Evolutionary conservation across 768 basidiomycete genomes (phyloP).

Genomic region (Austroboletus eburneus): DNA sequence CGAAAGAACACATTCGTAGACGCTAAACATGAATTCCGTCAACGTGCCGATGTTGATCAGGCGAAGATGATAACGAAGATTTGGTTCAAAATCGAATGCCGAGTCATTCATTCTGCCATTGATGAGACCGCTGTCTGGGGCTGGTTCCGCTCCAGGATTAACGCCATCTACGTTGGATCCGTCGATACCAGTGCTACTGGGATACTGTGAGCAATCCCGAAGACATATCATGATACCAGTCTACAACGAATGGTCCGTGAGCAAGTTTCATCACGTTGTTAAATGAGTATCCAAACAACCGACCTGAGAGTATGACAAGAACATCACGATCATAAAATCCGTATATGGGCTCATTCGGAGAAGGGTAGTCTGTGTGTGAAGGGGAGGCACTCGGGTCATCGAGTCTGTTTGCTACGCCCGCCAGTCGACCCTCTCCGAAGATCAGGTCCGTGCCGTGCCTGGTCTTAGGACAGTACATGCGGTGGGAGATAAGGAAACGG

Average conservation of each 20-base stretch:
- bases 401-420: too few relatives aligned
- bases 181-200: slow-evolving; percentile 24
- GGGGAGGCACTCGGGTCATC: too few relatives aligned
- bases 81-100: slow-evolving; percentile 32
- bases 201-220: slow-evolving; percentile 29
- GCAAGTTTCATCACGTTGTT: not conserved
- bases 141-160: slow-evolving; percentile 34
- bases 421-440: too few relatives aligned
- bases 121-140: slow-evolving; percentile 37
- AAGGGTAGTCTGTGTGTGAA: too few relatives aligned
- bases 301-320: slow-evolving; percentile 35
- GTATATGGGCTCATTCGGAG: slow-evolving; percentile 30
- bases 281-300: slow-evolving; percentile 11
- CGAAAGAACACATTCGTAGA: slow-evolving; percentile 45
- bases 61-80: slow-evolving; percentile 42
- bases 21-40: slow-evolving; percentile 41
- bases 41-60: slow-evolving; percentile 46
- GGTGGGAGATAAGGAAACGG: too few relatives aligned
- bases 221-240: slow-evolving; percentile 34
- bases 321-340: slow-evolving; percentile 38
- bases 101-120: slow-evolving; percentile 26
- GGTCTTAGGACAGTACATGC: too few relatives aligned
- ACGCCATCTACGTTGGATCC: slow-evolving; percentile 27
- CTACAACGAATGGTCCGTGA: slow-evolving; percentile 7
- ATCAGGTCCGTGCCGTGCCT: too few relatives aligned